Percentiles rank a stretch among this genome's conserved stretches.
Evolutionary conservation across 305 asterid species (phyloP).

Genomic region (Fraxinus ornus): DNA sequence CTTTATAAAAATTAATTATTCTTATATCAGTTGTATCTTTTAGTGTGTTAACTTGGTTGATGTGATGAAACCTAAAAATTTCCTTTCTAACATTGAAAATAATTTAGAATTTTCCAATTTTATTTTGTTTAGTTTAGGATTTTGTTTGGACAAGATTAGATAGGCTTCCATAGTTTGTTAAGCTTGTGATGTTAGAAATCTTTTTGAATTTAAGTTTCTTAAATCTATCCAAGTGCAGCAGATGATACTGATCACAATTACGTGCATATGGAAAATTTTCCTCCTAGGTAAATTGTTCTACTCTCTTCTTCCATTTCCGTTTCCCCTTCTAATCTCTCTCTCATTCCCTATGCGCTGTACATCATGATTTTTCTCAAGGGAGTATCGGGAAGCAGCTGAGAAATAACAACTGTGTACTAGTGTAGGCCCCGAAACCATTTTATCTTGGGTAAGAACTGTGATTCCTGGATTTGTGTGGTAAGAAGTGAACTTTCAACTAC

Average conservation of each 20-base stretch:
- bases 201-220: not conserved
- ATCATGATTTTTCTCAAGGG: not conserved
- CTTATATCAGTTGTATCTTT: not conserved
- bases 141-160: not conserved
- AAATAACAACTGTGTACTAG: not conserved
- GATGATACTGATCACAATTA: not conserved
- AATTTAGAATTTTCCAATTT: not conserved
- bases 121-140: not conserved
- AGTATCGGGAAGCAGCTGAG: not conserved
- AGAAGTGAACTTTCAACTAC: not conserved
- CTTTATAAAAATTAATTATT: not conserved
- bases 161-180: not conserved
- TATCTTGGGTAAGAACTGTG: not conserved
- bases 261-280: not conserved
- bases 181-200: not conserved
- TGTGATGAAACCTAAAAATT: not conserved
- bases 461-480: not conserved
- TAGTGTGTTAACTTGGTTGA: not conserved
- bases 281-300: not conserved
- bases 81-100: not conserved
- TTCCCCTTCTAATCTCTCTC: not conserved
- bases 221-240: not conserved
- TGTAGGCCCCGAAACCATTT: not conserved
- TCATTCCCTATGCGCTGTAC: not conserved
- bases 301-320: not conserved